These are phyloP conservation scores for Mycosphaerella sp. DNA, from an alignment of 2,329 filamentous ascomycete genomes.

Conservation along the genomic window DNA sequence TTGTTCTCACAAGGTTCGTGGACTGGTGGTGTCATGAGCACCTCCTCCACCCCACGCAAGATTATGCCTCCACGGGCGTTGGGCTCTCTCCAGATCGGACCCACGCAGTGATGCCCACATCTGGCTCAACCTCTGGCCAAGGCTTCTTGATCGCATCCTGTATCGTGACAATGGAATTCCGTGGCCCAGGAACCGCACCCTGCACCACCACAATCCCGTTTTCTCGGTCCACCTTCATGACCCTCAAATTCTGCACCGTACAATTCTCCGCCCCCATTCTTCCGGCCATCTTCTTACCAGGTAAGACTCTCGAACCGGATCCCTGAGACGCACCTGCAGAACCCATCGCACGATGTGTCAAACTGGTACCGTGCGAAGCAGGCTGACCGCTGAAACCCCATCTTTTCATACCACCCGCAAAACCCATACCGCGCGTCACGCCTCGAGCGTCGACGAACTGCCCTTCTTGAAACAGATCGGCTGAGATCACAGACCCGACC, in stretches of 20 bases:
- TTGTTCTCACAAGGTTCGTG: background rate
- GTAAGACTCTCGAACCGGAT: constrained; percentile 82
- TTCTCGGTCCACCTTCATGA: constrained; percentile 79
- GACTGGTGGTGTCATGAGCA: background rate
- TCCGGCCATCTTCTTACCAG: constrained; percentile 97
- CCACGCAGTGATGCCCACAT: constrained; percentile 17
- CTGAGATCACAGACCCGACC: constrained; percentile 67
- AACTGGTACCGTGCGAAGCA: constrained; percentile 89
- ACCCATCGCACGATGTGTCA: constrained; percentile 88
- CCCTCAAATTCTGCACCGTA: constrained; percentile 84
- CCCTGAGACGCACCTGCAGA: constrained; percentile 85
- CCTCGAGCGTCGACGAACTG: constrained; percentile 84
- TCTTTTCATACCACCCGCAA: constrained; percentile 96
- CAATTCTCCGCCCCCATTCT: constrained; percentile 86
- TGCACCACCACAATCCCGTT: constrained; percentile 84
- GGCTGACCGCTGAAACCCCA: constrained; percentile 85
- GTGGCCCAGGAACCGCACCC: constrained; percentile 81
- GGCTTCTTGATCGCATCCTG: constrained; percentile 89
- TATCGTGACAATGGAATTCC: constrained; percentile 75
- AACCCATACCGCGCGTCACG: constrained; percentile 80
- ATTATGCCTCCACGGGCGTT: constrained; percentile 7
- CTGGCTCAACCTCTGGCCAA: constrained; percentile 50
- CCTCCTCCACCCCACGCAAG: background rate
- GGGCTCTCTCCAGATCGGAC: constrained; percentile 8
- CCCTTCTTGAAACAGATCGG: constrained; percentile 86